phyloP scores from a whole-genome alignment of 2,329 filamentous ascomycete species.

The Alternaria gaisen region DNA sequence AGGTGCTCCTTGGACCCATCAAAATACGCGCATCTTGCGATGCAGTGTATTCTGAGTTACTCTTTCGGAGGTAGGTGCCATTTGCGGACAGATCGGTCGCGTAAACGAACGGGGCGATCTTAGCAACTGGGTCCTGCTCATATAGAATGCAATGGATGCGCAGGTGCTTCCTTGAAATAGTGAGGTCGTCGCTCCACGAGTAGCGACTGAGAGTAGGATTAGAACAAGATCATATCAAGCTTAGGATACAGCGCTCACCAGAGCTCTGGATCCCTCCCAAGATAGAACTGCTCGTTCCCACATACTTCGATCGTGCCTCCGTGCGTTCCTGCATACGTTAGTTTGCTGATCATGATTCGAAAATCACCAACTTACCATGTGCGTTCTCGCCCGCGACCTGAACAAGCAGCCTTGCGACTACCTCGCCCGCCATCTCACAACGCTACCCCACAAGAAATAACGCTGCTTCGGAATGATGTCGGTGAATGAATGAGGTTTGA shows the following conservation, averaged over 20 bases:
- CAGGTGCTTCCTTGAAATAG: conserved; percentile 58
- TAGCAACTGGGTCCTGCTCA: conserved; percentile 48
- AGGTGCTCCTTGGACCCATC: conserved; percentile 46
- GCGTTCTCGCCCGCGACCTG: conserved; percentile 20
- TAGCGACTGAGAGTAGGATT: conserved; percentile 36
- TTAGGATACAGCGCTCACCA: conserved; percentile 37
- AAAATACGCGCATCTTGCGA: conserved; percentile 39
- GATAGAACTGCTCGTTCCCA: conserved; percentile 48
- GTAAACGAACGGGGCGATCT: conserved; percentile 58
- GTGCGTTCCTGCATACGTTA: conserved; percentile 38
- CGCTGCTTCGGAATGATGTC: neutral
- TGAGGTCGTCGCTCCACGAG: conserved; percentile 41
- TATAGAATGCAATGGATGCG: conserved; percentile 58
- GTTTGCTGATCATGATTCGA: conserved; percentile 10
- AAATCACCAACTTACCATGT: conserved; percentile 26
- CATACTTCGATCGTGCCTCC: conserved; percentile 39
- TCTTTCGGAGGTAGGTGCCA: conserved; percentile 50
- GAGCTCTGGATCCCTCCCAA: conserved; percentile 45
- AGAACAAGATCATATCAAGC: conserved; percentile 22
- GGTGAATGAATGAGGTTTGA: conserved; percentile 1
- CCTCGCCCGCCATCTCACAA: conserved; percentile 35
- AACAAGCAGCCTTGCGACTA: conserved; percentile 42
- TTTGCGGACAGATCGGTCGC: conserved; percentile 58
- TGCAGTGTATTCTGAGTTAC: conserved; percentile 28
- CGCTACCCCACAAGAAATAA: neutral